Evolutionary conservation across 2,329 filamentous ascomycete genomes (phyloP), one percentile per base, ranked within the genome.

Genomic region (Akanthomyces muscarius): DNA sequence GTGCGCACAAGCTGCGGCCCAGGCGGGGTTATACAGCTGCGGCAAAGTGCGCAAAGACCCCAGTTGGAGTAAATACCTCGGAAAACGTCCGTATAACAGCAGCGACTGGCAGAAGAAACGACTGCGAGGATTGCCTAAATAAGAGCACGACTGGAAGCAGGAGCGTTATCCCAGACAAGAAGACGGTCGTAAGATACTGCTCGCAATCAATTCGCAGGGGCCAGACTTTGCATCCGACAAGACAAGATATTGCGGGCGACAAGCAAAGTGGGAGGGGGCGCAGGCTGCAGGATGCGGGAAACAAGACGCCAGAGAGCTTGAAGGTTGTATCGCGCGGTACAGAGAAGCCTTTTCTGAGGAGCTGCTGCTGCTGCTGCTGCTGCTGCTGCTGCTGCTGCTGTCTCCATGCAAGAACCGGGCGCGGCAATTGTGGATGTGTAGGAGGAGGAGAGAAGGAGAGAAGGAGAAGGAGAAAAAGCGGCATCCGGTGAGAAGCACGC

Each of bases 401-500:
- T 36, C n/a, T 57, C 54, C 45, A 13, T 59, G 56, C 56, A 51
- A 30, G 21, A 23, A 16, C 33, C 38, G 52, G 52, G 33, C 52
- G 52, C 33, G 52, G 5, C 14, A 5, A 42, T 23, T 59, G 56
- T 45, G 56, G 56, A 48, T 59, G 54, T 50, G 44, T 58, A 36
- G 18, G 16, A 36, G 11, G n/a, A 33, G 18, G 13, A 13, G 23
- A n/a, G 14, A 41, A 33, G 18, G 13, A 13, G 23, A n/a, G 14
- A 41, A 16, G 38, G 38, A 25, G 33, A 23, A 50, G 21, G 21
- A 36, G 8, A 18, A 48, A 21, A 48, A 44, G 25, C 38, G 51
- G 21, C 42, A 62, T 44, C 44, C 60, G 60, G 51, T 55, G 60
- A 62, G 51, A 62, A 41, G 10, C 60, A 50, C 13, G 36, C 59